These are phyloP conservation scores for Globisporangium solare DNA, from an alignment of 352 stramenopile species.

Conservation along the genomic window DNA sequence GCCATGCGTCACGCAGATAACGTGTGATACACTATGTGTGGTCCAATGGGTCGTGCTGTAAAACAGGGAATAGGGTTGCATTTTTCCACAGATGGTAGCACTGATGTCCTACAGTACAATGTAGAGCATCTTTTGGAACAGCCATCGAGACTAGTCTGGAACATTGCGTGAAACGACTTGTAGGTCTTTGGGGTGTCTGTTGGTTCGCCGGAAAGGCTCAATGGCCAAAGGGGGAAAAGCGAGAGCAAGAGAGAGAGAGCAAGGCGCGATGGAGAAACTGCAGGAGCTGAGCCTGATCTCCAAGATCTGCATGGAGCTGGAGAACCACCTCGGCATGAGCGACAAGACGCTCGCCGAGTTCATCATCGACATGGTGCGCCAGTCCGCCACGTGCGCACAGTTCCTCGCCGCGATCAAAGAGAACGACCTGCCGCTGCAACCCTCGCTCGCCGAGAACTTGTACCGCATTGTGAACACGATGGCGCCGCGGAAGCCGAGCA, in stretches of 20 bases:
- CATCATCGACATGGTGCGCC: constrained; percentile 88
- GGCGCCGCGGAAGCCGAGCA: constrained; percentile 39
- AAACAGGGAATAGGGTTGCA: constrained; percentile 2
- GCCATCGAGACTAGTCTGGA: not conserved
- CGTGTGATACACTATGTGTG: too few species aligned
- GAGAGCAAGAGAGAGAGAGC: not conserved
- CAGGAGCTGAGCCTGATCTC: constrained; percentile 86
- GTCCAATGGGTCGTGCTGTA: too few species aligned
- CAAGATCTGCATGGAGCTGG: constrained; percentile 85
- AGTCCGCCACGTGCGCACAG: constrained; percentile 51
- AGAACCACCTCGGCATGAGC: constrained; percentile 92
- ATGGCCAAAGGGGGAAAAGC: not conserved
- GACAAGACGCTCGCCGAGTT: constrained; percentile 98
- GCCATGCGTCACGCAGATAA: too few species aligned
- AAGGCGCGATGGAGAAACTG: constrained; percentile 74
- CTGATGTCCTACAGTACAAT: not conserved
- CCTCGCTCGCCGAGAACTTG: constrained; percentile 65
- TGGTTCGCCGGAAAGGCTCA: constrained; percentile 3
- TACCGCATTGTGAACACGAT: constrained; percentile 82
- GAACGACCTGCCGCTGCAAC: constrained; percentile 57
- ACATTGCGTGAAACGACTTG: not conserved
- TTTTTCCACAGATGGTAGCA: not conserved
- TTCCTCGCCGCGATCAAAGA: constrained; percentile 62
- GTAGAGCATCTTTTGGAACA: not conserved
- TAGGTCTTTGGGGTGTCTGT: not conserved